Evolutionary conservation across 208 protist genomes (phyloP).

Genomic region (Crithidia sp.): DNA sequence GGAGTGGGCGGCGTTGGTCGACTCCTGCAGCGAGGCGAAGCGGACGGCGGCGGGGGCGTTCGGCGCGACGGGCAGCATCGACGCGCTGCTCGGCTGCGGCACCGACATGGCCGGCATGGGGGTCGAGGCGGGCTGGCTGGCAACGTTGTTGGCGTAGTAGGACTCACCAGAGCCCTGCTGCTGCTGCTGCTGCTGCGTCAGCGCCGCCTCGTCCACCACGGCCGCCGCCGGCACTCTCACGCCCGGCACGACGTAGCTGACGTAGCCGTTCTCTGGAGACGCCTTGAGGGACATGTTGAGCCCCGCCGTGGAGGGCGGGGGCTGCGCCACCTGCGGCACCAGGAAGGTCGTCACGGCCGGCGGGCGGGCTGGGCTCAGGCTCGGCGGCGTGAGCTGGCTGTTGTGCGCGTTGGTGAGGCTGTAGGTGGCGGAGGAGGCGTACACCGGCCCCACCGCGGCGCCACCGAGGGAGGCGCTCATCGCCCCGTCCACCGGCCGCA

Average conservation of each 20-base stretch:
- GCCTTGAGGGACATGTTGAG: conserved; percentile 29
- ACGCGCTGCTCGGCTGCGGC: conserved; percentile 1
- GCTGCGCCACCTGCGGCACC: conserved; percentile 25
- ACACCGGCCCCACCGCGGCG: conserved; percentile 1
- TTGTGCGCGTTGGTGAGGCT: conserved; percentile 15
- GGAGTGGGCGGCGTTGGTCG: conserved; percentile 4
- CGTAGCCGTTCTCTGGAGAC: conserved; percentile 22
- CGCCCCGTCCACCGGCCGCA: conserved; percentile 24
- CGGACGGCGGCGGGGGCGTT: neutral
- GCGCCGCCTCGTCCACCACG: conserved; percentile 6
- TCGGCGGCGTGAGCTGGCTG: conserved; percentile 32
- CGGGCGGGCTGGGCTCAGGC: conserved; percentile 22
- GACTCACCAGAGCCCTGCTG: neutral
- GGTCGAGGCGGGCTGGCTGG: conserved; percentile 7
- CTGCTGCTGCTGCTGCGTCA: neutral
- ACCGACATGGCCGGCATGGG: neutral
- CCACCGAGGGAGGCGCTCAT: conserved; percentile 10
- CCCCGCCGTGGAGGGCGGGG: conserved; percentile 27
- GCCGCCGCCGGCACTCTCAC: conserved; percentile 10
- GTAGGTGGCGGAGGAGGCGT: conserved; percentile 13
- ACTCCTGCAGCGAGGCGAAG: conserved; percentile 26
- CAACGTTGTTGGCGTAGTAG: conserved; percentile 37
- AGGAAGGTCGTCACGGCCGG: conserved; percentile 20
- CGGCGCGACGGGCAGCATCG: conserved; percentile 26
- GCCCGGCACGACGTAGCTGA: conserved; percentile 36